Conservation (phyloP, 2,329 filamentous ascomycete genomes). For the Sclerotiophoma versabilis region DNA sequence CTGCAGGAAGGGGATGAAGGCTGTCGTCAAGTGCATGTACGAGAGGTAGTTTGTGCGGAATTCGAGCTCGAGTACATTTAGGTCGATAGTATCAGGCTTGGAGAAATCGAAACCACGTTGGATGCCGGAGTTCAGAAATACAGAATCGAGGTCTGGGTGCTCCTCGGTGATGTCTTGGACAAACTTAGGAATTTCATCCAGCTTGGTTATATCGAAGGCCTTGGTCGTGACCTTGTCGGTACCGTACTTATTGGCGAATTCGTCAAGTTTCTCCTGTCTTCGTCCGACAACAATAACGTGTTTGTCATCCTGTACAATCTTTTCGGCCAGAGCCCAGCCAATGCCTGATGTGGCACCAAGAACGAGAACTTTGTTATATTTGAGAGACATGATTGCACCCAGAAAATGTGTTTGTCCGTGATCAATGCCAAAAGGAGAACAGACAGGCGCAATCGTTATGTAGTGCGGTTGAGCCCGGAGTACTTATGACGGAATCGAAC, state of each 20-base stretch:
- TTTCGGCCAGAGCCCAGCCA: constrained; percentile 59
- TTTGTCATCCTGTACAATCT: constrained; percentile 57
- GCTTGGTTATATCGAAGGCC: constrained; percentile 60
- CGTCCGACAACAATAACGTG: constrained; percentile 59
- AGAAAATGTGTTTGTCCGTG: background rate
- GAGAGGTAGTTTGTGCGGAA: constrained; percentile 61
- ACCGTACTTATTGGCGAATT: constrained; percentile 56
- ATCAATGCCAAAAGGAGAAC: background rate
- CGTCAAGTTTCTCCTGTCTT: constrained; percentile 59
- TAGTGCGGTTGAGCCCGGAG: background rate
- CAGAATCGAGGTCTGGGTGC: constrained; percentile 60
- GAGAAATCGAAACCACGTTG: constrained; percentile 60
- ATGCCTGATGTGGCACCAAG: constrained; percentile 63
- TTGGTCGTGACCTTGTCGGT: constrained; percentile 55
- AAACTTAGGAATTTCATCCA: constrained; percentile 57
- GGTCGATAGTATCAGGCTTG: constrained; percentile 56
- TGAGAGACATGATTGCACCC: constrained; percentile 50
- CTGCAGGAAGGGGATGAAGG: constrained; percentile 59
- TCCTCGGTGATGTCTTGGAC: constrained; percentile 51
- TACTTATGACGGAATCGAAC: constrained; percentile 5
- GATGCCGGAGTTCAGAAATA: constrained; percentile 63
- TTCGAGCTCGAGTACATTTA: constrained; percentile 54
- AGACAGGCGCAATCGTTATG: background rate
- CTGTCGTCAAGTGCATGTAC: constrained; percentile 58
- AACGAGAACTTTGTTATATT: constrained; percentile 61